Base-by-base conservation (phyloP, 1,139 yeast species). In the Candida pseudocylindracea region DNA sequence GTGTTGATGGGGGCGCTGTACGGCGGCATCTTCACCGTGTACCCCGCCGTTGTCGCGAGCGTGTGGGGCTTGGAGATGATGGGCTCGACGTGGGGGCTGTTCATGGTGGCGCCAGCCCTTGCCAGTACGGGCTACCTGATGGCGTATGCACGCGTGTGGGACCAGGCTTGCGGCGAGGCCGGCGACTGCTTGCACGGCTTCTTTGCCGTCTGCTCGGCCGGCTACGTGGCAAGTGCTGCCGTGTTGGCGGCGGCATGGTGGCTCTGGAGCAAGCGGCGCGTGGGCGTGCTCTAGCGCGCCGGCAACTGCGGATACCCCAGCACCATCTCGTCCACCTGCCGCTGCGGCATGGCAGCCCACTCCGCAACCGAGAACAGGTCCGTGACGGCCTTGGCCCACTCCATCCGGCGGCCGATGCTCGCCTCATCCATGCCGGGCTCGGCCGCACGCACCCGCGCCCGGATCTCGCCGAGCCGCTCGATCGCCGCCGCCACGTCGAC, bases 51-150 rank as follows among this genome's bases (percentile, higher is more conserved):
- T 8, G 72, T 79, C 3, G 74, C 93, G 1, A 60, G 72, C 3
- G 66, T 78, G 1, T 88, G 95, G 94, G 95, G 96, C 0, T 67
- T 79, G 28, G 85, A 78, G 35, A 66, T 80, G 33, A 71, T 88
- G 48, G 96, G 96, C 0, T 76, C 93, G 2, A 76, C 91, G 2
- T 88, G 94, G 85, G 96, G 96, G 2, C 59, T 79, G 26, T 78
- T 81, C 45, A 72, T 85, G 68, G 60, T 80, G 27, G 93, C 93
- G 0, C 95, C 96, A 1, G 95, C 96, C 0, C 41, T 81, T 2
- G 94, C 95, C 1, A 63, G 92, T 1, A 60, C 20, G 6, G 20
- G 20, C 20, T 15, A 15, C 6, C 20, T 15, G 20, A 15, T 15
- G 20, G 20, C 20, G 20, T 15, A 15, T 6, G 20, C 20, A 15